phyloP scores from a whole-genome alignment of 371 early-diverging fungal genomes.

The Umbelopsis sp. region DNA sequence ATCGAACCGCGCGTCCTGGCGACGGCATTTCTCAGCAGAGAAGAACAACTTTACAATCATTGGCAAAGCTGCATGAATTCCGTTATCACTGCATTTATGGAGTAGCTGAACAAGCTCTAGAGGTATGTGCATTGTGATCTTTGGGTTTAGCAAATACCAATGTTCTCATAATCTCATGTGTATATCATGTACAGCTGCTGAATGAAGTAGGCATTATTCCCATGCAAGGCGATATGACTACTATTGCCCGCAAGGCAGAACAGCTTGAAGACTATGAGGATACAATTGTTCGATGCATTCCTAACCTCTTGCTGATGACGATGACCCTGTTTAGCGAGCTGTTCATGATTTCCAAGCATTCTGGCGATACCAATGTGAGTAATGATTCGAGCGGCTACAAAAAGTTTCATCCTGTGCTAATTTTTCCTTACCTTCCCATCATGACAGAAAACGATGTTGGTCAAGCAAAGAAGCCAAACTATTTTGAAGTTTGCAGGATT shows the following conservation, averaged over 20 bases:
- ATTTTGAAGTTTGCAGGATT: constrained; percentile 82
- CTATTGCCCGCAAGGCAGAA: constrained; percentile 65
- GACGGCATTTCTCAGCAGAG: neutral
- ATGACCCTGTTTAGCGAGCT: constrained; percentile 69
- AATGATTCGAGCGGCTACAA: neutral
- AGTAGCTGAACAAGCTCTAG: constrained; percentile 13
- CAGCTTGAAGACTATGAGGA: constrained; percentile 69
- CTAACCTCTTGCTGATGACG: constrained; percentile 73
- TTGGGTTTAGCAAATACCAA: neutral
- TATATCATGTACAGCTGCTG: neutral
- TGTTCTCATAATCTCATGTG: neutral
- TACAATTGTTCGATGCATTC: constrained; percentile 72
- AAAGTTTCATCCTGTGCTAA: neutral
- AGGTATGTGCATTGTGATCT: neutral
- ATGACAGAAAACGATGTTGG: constrained; percentile 14
- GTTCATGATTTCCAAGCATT: constrained; percentile 23
- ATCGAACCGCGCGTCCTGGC: neutral
- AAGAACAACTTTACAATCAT: neutral
- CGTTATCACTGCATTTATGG: constrained; percentile 2
- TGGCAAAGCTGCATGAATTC: constrained; percentile 15
- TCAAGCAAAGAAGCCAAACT: constrained; percentile 56
- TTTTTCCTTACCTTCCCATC: constrained; percentile 19
- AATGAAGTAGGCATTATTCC: constrained; percentile 62
- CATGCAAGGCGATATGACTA: constrained; percentile 52
- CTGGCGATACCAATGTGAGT: neutral